Base-by-base conservation (phyloP, 2,329 filamentous ascomycete species). In the Trichophyton verrucosum region DNA sequence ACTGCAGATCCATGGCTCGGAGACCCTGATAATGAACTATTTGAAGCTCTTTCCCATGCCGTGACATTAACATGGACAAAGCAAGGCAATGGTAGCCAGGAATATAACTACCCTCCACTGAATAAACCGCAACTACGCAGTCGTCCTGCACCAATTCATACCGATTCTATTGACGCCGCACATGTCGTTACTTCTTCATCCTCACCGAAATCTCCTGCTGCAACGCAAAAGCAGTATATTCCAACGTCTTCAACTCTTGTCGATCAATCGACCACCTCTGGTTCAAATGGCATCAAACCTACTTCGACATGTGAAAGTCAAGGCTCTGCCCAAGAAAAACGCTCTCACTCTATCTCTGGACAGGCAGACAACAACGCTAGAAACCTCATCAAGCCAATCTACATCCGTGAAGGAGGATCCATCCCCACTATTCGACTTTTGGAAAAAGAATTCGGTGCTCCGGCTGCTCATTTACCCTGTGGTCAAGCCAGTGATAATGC, bases 1-100 rank as follows among this genome's bases (percentile, higher is more conserved):
- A 87, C 89, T 74, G 92, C 94, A 0, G 94, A 99, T 70, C 91
- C 94, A 0, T 99, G 94, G 94, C 83, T 99, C 0, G 92, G 94
- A 13, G 90, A 96, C 67, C 91, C 90, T 2, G 85, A 85, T 57
- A 96, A 95, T 66, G 85, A 91, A 65, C 91, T 97, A 62, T 99
- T 96, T 74, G 84, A 86, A 64, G 95, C 90, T 0, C 81, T 99
- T 0, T 91, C 95, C 66, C 81, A 86, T 62, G 94, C 91, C 0
- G 87, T 97, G 58, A 83, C 91, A 68, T 83, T 88, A 51, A 90
- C 87, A 0, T 99, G 94, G 94, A 85, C 85, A 0, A 71, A 71
- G 1, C 66, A 68, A 44, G 64, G 67, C 13, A 68, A 70, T 3
- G 63, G 59, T n/a, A 63, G 60, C 30, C 70, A 68, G 15, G 68